Percentiles rank a stretch among this genome's conserved stretches.
phyloP scores from a whole-genome alignment of 306 rosid genomes.

The Glycine latifolia region DNA sequence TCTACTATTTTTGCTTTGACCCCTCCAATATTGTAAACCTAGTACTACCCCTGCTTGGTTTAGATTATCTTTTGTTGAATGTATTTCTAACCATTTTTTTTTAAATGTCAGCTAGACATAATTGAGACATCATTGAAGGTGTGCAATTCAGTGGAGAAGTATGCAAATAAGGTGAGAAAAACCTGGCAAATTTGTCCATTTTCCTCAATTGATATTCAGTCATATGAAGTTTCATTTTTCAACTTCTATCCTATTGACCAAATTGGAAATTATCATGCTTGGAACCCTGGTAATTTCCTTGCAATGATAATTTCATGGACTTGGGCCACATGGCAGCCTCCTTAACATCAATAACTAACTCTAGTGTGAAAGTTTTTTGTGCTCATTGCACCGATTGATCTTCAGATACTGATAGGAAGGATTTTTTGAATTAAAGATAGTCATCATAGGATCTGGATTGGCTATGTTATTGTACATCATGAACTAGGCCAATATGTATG shows the following conservation, averaged over 20 bases:
- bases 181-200: neutral
- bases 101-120: conserved; percentile 66
- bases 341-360: conserved; percentile 23
- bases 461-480: neutral
- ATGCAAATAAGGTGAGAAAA: conserved; percentile 66
- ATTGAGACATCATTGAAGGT: conserved; percentile 74
- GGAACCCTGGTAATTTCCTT: conserved; percentile 16
- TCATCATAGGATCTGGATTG: neutral
- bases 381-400: neutral
- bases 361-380: neutral
- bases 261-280: conserved; percentile 9
- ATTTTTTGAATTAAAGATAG: neutral
- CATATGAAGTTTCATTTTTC: conserved; percentile 11
- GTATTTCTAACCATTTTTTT: conserved; percentile 37
- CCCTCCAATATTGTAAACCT: neutral
- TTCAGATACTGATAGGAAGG: conserved; percentile 1
- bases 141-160: conserved; percentile 68
- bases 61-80: neutral
- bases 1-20: neutral
- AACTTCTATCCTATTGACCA: neutral
- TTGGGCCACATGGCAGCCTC: neutral
- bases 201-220: neutral
- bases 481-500: neutral
- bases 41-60: neutral
- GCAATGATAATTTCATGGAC: conserved; percentile 30